Percentiles rank a stretch among this genome's conserved stretches.
Evolutionary conservation across 163 green algal species (phyloP).

Genomic region (Volvox carteri): DNA sequence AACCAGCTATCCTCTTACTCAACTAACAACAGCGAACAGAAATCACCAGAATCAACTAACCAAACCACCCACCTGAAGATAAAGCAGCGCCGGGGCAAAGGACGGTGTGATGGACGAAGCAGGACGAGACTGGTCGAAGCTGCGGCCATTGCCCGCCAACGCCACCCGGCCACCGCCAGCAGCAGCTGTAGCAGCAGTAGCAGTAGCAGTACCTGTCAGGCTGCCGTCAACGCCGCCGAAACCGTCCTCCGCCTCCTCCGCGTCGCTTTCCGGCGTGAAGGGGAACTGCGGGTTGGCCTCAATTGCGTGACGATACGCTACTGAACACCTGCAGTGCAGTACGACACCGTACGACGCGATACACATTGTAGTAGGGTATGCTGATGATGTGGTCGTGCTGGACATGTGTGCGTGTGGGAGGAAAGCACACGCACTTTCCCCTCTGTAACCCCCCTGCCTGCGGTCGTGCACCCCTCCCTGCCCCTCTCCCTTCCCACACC

Average conservation of each 20-base stretch:
- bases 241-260: background rate
- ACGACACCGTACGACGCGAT: too few species aligned
- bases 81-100: slow-evolving; percentile 43
- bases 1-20: background rate
- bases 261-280: slow-evolving; percentile 40
- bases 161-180: too few species aligned
- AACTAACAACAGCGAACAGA: background rate
- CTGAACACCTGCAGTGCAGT: slow-evolving; percentile 1
- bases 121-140: background rate
- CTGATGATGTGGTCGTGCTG: background rate
- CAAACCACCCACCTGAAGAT: slow-evolving; percentile 29
- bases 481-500: background rate
- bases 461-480: too few species aligned
- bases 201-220: too few species aligned
- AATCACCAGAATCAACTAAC: too few species aligned
- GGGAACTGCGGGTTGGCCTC: slow-evolving; percentile 54
- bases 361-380: too few species aligned
- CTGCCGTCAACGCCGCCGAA: background rate
- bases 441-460: too few species aligned
- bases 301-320: slow-evolving; percentile 53
- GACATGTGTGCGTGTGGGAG: background rate
- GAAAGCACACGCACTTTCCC: too few species aligned
- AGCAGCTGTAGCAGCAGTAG: too few species aligned
- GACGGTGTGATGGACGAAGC: slow-evolving; percentile 48
- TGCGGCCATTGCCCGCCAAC: background rate